Conservation (phyloP, 2,329 filamentous ascomycete genomes). For the Sclerotiophoma versabilis region DNA sequence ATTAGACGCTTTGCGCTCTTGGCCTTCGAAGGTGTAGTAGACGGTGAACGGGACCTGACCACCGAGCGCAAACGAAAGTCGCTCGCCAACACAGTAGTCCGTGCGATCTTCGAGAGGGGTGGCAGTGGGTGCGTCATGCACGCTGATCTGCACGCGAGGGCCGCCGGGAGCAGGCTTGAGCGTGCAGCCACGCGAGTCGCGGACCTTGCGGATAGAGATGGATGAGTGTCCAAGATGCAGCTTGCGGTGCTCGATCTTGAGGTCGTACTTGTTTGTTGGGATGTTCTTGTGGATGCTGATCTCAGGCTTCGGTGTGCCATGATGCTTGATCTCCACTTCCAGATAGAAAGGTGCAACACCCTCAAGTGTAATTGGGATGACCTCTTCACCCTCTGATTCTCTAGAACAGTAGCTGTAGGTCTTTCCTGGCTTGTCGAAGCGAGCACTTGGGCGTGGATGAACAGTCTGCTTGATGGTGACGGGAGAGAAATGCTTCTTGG, state of each 20-base stretch:
- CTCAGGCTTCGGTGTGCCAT: constrained; percentile 80
- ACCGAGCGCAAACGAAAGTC: constrained; percentile 88
- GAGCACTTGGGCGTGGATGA: constrained; percentile 80
- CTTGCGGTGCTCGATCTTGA: constrained; percentile 83
- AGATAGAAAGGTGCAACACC: constrained; percentile 87
- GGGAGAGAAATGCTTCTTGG: constrained; percentile 68
- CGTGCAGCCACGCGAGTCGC: constrained; percentile 86
- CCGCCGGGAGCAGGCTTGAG: constrained; percentile 70
- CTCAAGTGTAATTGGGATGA: constrained; percentile 83
- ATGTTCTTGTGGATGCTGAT: constrained; percentile 84
- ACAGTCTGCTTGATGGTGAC: constrained; percentile 82
- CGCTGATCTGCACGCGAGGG: constrained; percentile 85
- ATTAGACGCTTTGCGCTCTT: constrained; percentile 78
- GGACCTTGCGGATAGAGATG: constrained; percentile 86
- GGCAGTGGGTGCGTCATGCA: constrained; percentile 92
- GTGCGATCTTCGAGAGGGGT: constrained; percentile 82
- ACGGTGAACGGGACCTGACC: constrained; percentile 93
- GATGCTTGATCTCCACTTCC: constrained; percentile 92
- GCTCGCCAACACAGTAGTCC: constrained; percentile 95
- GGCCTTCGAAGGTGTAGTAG: constrained; percentile 85
- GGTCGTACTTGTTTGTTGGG: constrained; percentile 73
- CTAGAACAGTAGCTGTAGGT: constrained; percentile 95
- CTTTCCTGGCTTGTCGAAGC: constrained; percentile 85
- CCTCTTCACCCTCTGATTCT: constrained; percentile 80
- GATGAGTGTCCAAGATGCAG: constrained; percentile 89